phyloP scores from a whole-genome alignment of 2,329 filamentous ascomycete genomes.

The Albifimbria verrucaria region DNA sequence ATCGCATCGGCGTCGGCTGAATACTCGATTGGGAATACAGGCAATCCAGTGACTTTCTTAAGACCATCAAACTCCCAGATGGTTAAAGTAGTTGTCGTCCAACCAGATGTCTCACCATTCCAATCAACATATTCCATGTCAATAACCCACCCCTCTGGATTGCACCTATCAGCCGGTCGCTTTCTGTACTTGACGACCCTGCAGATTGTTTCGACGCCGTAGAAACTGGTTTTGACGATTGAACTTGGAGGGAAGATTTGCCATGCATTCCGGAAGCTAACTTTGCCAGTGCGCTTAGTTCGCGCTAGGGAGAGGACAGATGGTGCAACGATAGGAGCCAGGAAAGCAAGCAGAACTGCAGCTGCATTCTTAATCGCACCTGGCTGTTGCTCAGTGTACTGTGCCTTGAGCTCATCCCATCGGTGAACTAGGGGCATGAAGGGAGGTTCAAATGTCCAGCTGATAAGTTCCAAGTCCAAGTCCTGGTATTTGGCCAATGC shows the following conservation, averaged over 20 bases:
- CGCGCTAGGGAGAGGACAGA: constrained; percentile 20
- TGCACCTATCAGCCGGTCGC: constrained; percentile 1
- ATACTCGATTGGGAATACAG: constrained; percentile 27
- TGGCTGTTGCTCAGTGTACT: background rate
- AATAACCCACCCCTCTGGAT: constrained; percentile 20
- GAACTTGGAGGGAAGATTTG: constrained; percentile 31
- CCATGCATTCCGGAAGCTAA: constrained; percentile 28
- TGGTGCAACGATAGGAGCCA: constrained; percentile 24
- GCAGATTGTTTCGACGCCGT: constrained; percentile 31
- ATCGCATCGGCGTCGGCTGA: constrained; percentile 15
- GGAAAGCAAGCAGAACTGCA: constrained; percentile 22
- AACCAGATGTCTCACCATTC: constrained; percentile 29
- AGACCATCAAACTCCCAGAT: constrained; percentile 24
- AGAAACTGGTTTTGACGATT: constrained; percentile 26
- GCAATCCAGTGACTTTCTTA: constrained; percentile 21
- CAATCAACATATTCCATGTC: constrained; percentile 32
- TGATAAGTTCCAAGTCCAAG: constrained; percentile 26
- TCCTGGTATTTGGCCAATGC: constrained; percentile 30
- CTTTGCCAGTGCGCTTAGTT: constrained; percentile 24
- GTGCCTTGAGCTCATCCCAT: constrained; percentile 21
- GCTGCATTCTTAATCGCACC: constrained; percentile 7
- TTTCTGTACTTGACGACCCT: constrained; percentile 28
- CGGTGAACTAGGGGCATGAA: constrained; percentile 33
- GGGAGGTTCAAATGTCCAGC: constrained; percentile 29
- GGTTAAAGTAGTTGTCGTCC: constrained; percentile 13